Conservation (phyloP, 2,329 filamentous ascomycete genomes). For the Penicillium italicum region DNA sequence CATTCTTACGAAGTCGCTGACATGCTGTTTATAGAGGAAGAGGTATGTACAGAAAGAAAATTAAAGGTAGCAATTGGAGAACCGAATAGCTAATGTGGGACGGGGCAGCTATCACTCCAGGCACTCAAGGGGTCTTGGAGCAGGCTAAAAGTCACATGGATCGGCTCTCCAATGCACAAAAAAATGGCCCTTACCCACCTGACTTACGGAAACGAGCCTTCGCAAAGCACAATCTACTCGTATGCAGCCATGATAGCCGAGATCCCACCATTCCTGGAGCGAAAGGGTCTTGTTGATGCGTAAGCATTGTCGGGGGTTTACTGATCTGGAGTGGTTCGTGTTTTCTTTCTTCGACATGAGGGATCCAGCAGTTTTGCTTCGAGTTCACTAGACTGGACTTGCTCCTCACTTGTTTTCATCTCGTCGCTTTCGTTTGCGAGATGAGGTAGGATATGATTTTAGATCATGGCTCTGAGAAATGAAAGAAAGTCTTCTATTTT, state of each 20-base stretch:
- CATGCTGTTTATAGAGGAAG: background rate
- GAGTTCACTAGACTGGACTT: background rate
- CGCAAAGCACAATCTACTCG: slow-evolving; percentile 16
- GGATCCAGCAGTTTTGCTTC: background rate
- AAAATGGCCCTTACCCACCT: slow-evolving; percentile 22
- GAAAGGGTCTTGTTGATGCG: background rate
- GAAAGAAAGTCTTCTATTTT: background rate
- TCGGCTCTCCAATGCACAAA: slow-evolving; percentile 16
- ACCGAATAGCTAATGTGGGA: background rate
- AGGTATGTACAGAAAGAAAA: background rate
- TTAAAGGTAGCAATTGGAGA: background rate
- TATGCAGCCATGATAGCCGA: slow-evolving; percentile 23
- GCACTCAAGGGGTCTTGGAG: background rate
- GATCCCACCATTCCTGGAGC: slow-evolving; percentile 19
- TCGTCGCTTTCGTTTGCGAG: background rate
- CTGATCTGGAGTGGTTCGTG: background rate
- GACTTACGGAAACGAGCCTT: slow-evolving; percentile 23
- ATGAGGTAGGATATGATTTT: background rate
- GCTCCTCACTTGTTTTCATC: background rate
- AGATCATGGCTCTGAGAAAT: background rate
- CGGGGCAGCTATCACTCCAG: background rate
- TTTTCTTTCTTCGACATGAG: background rate
- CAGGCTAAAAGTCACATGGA: slow-evolving; percentile 20
- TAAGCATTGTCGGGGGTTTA: background rate
- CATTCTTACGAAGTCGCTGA: background rate